These are phyloP conservation scores for Colletotrichum orchidophilum DNA, from an alignment of 2,329 filamentous ascomycete species.

Conservation along the genomic window DNA sequence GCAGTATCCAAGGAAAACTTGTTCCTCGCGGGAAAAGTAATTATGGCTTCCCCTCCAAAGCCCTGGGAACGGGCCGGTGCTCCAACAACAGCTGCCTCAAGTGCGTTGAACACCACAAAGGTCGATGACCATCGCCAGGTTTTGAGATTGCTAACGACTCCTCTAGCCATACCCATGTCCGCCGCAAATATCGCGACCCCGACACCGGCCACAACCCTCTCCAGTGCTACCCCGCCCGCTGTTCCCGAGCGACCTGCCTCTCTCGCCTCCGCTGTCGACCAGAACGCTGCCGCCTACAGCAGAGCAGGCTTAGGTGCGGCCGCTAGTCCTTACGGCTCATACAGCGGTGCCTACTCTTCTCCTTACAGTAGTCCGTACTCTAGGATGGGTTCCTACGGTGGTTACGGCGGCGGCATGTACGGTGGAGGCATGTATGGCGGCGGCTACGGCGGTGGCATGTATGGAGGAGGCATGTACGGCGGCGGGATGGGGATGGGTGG, in stretches of 20 bases:
- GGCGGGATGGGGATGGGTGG: slow-evolving; percentile 49
- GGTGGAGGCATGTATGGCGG: slow-evolving; percentile 50
- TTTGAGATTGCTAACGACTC: slow-evolving; percentile 19
- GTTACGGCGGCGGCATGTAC: slow-evolving; percentile 52
- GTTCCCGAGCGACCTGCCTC: slow-evolving; percentile 84
- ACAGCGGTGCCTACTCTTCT: slow-evolving; percentile 50
- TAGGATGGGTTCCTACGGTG: slow-evolving; percentile 60
- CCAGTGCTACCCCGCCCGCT: slow-evolving; percentile 64
- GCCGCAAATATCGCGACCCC: slow-evolving; percentile 52
- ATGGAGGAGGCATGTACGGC: slow-evolving; percentile 50
- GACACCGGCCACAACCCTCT: slow-evolving; percentile 49
- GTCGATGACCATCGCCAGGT: slow-evolving; percentile 8
- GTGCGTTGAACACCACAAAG: slow-evolving; percentile 50
- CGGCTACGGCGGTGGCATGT: slow-evolving; percentile 41
- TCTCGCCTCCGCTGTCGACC: slow-evolving; percentile 82
- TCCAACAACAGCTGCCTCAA: slow-evolving; percentile 54
- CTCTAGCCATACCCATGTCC: slow-evolving; percentile 44
- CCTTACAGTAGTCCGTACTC: slow-evolving; percentile 46
- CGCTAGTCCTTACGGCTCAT: slow-evolving; percentile 57
- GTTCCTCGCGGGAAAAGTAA: slow-evolving; percentile 22
- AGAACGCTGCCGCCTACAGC: slow-evolving; percentile 87
- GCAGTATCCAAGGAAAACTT: slow-evolving; percentile 26
- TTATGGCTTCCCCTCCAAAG: slow-evolving; percentile 88
- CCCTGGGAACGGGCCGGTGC: slow-evolving; percentile 90
- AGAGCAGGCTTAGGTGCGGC: slow-evolving; percentile 43